These are phyloP conservation scores for Austroboletus novae-zelandiae DNA, from an alignment of 1,284 basidiomycete species.

Conservation along the genomic window DNA sequence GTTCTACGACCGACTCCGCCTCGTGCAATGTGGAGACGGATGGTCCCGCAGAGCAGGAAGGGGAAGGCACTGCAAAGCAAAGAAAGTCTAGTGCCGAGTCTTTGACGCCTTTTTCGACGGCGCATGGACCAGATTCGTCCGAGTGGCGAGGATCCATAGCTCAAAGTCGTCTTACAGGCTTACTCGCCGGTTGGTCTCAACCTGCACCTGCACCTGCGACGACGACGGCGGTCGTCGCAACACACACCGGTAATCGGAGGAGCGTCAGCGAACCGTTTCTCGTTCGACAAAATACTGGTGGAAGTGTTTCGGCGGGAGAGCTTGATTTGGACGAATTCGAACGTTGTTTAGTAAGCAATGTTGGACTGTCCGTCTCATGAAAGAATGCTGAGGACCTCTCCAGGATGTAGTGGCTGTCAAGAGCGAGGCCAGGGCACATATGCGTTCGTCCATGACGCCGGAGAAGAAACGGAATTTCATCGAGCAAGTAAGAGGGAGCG, in stretches of 20 bases:
- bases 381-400: slow-evolving; percentile 6
- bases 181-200: slow-evolving; percentile 62
- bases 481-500: slow-evolving; percentile 41
- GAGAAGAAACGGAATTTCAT: slow-evolving; percentile 74
- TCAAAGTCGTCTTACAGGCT: slow-evolving; percentile 58
- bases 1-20: slow-evolving; percentile 49
- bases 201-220: slow-evolving; percentile 34
- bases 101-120: slow-evolving; percentile 4
- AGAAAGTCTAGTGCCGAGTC: slow-evolving; percentile 19
- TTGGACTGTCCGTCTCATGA: background rate
- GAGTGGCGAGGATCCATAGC: slow-evolving; percentile 51
- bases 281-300: slow-evolving; percentile 43
- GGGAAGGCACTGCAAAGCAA: slow-evolving; percentile 65
- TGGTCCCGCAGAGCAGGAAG: slow-evolving; percentile 51
- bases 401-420: slow-evolving; percentile 76
- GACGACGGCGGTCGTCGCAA: slow-evolving; percentile 26
- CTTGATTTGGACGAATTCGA: slow-evolving; percentile 56
- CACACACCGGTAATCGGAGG: slow-evolving; percentile 42
- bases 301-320: slow-evolving; percentile 25
- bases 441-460: slow-evolving; percentile 56
- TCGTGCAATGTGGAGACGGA: slow-evolving; percentile 35
- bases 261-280: slow-evolving; percentile 68
- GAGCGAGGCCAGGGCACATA: slow-evolving; percentile 61
- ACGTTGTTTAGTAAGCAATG: slow-evolving; percentile 57
- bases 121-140: slow-evolving; percentile 22